phyloP scores from a whole-genome alignment of 2,329 filamentous ascomycete species.

The Fusarium chlamydosporum region DNA sequence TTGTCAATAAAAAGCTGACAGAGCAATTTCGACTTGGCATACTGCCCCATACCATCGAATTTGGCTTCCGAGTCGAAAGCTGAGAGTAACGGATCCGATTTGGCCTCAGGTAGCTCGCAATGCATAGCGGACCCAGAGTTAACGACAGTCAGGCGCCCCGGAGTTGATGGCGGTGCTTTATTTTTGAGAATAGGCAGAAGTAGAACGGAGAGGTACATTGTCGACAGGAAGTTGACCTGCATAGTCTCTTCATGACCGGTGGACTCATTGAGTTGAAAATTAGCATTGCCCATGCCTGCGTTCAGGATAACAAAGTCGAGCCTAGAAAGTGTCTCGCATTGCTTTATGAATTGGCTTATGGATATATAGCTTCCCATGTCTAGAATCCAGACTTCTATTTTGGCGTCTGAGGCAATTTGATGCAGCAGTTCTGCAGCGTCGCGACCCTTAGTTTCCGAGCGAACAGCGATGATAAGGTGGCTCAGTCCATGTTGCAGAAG shows the following conservation, averaged over 20 bases:
- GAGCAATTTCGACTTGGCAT: conserved; percentile 2
- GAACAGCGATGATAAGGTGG: conserved; percentile 12
- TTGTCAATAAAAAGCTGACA: background rate
- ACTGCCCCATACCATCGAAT: conserved; percentile 1
- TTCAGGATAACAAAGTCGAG: conserved; percentile 12
- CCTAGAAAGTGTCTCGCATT: background rate
- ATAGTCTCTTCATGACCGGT: conserved; percentile 14
- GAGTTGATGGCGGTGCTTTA: background rate
- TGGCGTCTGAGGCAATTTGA: rapidly evolving
- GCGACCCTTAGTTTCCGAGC: conserved; percentile 2
- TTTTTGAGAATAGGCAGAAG: background rate
- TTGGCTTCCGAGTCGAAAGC: background rate
- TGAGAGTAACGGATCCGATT: background rate
- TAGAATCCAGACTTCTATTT: conserved; percentile 6
- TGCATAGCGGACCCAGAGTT: conserved; percentile 6
- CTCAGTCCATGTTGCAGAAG: background rate
- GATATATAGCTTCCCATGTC: conserved; percentile 8
- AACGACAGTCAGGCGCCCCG: conserved; percentile 2
- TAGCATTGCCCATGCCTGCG: conserved; percentile 2
- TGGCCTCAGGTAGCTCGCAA: conserved; percentile 9
- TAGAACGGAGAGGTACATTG: background rate
- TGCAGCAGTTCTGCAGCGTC: background rate
- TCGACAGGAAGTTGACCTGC: conserved; percentile 23
- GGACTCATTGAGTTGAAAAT: background rate
- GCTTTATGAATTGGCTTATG: background rate